Evolutionary conservation across 140 eudicot genomes (phyloP).

Genomic region (Eryngium alpinum): DNA sequence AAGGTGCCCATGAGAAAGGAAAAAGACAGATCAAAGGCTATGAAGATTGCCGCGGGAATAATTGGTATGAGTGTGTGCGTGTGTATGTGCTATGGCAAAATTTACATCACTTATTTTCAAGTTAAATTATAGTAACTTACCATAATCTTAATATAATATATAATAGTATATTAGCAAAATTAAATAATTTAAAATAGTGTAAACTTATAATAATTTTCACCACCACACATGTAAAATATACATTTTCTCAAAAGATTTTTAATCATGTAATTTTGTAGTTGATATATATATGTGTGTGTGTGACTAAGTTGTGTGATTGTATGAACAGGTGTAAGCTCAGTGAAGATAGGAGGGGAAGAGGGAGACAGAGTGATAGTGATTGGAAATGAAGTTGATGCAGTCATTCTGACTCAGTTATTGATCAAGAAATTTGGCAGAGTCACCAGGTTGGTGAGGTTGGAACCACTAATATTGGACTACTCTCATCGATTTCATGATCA

Average conservation of each 20-base stretch:
- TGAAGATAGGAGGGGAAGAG: conserved; percentile 20
- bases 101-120: no score
- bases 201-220: no score
- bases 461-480: not conserved
- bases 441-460: conserved; percentile 15
- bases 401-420: conserved; percentile 6
- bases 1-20: conserved; percentile 16
- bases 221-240: no score
- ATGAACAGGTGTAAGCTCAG: conserved; percentile 19
- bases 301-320: not conserved
- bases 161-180: no score
- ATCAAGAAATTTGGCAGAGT: conserved; percentile 11
- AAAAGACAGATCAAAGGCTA: conserved; percentile 14
- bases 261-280: no score
- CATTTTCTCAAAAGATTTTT: no score
- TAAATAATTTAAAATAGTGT: no score
- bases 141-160: no score
- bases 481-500: not conserved
- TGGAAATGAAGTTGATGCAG: conserved; percentile 23
- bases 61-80: not conserved
- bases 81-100: no score
- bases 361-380: conserved; percentile 25
- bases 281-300: no score
- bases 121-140: no score
- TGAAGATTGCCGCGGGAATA: conserved; percentile 11